A percentile compares a stretch with the other conserved stretches of the same genome.
phyloP scores from a whole-genome alignment of 2,329 filamentous ascomycete species.

The Aspergillus alliaceus region DNA sequence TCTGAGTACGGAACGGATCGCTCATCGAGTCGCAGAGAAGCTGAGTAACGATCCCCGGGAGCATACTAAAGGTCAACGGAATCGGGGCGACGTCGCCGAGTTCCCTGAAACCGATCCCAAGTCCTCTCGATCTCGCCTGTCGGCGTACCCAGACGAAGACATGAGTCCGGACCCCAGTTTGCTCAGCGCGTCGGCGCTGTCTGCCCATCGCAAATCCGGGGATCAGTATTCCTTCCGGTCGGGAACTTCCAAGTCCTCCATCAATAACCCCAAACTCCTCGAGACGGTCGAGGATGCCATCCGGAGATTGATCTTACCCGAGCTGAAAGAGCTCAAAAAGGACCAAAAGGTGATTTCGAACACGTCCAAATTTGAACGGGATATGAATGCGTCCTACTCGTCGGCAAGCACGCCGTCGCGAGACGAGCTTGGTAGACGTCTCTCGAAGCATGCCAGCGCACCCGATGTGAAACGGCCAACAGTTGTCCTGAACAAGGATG shows the following conservation, averaged over 20 bases:
- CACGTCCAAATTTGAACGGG: constrained; percentile 66
- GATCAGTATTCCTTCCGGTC: constrained; percentile 61
- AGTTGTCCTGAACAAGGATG: constrained; percentile 59
- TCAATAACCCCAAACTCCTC: constrained; percentile 88
- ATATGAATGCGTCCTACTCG: constrained; percentile 61
- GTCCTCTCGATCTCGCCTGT: constrained; percentile 49
- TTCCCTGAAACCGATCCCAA: constrained; percentile 45
- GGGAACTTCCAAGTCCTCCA: constrained; percentile 66
- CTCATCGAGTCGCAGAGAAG: constrained; percentile 69
- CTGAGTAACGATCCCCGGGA: constrained; percentile 54
- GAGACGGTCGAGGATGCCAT: constrained; percentile 94
- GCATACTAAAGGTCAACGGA: constrained; percentile 45
- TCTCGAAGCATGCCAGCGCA: constrained; percentile 62
- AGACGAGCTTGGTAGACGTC: constrained; percentile 54
- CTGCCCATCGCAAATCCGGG: constrained; percentile 54
- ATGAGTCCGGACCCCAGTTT: constrained; percentile 62
- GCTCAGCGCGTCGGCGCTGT: constrained; percentile 57
- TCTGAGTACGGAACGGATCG: constrained; percentile 65
- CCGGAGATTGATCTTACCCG: constrained; percentile 82
- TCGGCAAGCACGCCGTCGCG: constrained; percentile 57
- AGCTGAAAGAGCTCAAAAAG: constrained; percentile 86
- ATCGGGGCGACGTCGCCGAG: constrained; percentile 49
- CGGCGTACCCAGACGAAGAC: constrained; percentile 55
- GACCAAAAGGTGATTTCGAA: constrained; percentile 79
- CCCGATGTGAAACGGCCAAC: constrained; percentile 63